Conservation (phyloP, 306 rosid species). For the Malus sieversii region DNA sequence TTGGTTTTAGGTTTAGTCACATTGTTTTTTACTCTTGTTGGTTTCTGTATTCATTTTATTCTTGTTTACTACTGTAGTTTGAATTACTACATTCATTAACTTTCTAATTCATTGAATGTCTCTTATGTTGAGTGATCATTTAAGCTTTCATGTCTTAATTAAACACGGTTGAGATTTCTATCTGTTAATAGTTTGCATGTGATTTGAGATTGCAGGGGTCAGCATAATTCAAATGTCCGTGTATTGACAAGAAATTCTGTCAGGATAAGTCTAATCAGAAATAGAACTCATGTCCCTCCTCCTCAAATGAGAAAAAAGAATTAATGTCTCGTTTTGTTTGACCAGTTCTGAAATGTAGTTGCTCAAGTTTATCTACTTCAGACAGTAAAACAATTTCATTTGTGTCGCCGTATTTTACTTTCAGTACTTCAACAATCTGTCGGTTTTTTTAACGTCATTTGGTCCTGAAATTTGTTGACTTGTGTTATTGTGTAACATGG, state of each 20-base stretch:
- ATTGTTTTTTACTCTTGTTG: neutral
- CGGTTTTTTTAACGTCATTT: neutral
- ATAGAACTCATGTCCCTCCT: neutral
- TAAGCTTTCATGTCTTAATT: neutral
- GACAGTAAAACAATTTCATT: neutral
- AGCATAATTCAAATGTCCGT: constrained; percentile 27
- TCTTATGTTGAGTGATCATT: neutral
- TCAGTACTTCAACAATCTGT: neutral
- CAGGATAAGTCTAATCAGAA: constrained; percentile 39
- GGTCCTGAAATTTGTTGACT: neutral
- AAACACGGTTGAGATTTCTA: neutral
- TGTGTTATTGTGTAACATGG: neutral
- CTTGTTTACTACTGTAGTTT: too few species aligned
- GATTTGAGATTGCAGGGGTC: constrained; percentile 45
- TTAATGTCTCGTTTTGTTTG: neutral
- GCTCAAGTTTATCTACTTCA: neutral
- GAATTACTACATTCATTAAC: neutral
- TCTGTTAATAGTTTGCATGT: constrained; percentile 15
- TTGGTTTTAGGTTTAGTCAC: neutral
- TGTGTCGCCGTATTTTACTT: neutral
- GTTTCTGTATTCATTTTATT: neutral
- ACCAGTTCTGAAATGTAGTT: neutral
- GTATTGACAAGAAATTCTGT: constrained; percentile 40
- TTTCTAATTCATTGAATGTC: neutral
- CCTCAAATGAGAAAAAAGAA: neutral